These are phyloP conservation scores for Macrophomina pseudophaseolina DNA, from an alignment of 2,329 filamentous ascomycete species.

Conservation along the genomic window DNA sequence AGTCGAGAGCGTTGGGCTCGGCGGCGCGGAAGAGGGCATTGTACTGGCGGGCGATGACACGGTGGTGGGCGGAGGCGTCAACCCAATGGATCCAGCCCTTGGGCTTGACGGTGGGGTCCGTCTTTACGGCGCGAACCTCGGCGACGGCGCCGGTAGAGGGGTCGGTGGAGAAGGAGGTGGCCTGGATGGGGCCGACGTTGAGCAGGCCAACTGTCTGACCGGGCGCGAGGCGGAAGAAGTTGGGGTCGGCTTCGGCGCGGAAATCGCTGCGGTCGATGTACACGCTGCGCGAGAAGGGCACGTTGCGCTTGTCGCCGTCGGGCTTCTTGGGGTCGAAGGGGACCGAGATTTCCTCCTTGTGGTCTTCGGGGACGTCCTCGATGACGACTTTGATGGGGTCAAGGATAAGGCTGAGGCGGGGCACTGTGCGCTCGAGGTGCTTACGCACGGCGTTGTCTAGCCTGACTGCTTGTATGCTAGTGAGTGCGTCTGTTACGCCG, in stretches of 20 bases:
- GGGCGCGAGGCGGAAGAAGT: constrained; percentile 80
- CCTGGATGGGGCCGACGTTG: constrained; percentile 72
- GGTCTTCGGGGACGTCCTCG: constrained; percentile 75
- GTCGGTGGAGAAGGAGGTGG: constrained; percentile 71
- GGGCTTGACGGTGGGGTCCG: constrained; percentile 71
- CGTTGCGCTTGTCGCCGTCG: constrained; percentile 64
- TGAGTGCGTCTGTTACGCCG: constrained; percentile 82
- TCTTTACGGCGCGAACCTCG: constrained; percentile 68
- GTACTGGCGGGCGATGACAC: constrained; percentile 72
- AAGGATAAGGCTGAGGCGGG: constrained; percentile 85
- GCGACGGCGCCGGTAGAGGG: constrained; percentile 65
- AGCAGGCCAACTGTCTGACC: constrained; percentile 76
- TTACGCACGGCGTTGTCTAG: constrained; percentile 85
- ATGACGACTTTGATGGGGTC: constrained; percentile 85
- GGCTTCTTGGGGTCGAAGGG: constrained; percentile 86
- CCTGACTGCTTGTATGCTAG: constrained; percentile 78
- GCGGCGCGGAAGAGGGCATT: constrained; percentile 86
- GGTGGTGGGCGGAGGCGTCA: constrained; percentile 65
- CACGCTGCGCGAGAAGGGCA: constrained; percentile 75
- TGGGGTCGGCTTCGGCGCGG: constrained; percentile 71
- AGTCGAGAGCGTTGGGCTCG: constrained; percentile 73
- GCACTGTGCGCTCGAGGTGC: constrained; percentile 87
- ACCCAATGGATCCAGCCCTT: constrained; percentile 85
- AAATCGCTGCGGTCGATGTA: constrained; percentile 87
- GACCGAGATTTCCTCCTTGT: constrained; percentile 67